Conservation (phyloP, 2,329 filamentous ascomycete genomes). For the Piedraia hortae region DNA sequence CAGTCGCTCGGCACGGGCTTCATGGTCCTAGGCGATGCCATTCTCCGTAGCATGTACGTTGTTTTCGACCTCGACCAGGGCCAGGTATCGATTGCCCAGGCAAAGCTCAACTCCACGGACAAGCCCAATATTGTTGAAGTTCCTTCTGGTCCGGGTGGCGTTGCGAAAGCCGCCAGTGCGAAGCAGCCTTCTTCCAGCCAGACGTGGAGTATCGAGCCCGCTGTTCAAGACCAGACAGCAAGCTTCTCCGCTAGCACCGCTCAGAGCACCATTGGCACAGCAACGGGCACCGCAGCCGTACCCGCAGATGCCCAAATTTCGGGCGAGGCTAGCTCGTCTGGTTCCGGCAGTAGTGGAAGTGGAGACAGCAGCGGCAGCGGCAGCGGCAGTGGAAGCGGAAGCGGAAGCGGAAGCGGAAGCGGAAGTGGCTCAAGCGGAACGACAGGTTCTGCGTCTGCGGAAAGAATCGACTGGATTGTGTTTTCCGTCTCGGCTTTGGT, state of each 20-base stretch:
- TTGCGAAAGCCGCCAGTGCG: too few species aligned
- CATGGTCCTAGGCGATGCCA: slow-evolving; percentile 3
- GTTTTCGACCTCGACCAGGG: slow-evolving; percentile 3
- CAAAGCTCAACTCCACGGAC: slow-evolving; percentile 28
- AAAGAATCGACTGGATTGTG: too few species aligned
- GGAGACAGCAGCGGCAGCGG: too few species aligned
- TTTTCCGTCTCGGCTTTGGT: too few species aligned
- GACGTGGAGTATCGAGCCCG: slow-evolving; percentile 5
- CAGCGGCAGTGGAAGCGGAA: too few species aligned
- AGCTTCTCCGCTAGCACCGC: slow-evolving; percentile 6
- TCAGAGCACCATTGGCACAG: slow-evolving; percentile 7
- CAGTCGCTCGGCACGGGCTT: slow-evolving; percentile 1
- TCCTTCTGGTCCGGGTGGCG: slow-evolving; percentile 7
- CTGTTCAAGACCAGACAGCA: slow-evolving; percentile 4
- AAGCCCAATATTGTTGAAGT: slow-evolving; percentile 7
- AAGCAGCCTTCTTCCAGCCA: too few species aligned
- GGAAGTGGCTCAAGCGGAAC: too few species aligned
- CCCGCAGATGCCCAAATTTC: slow-evolving; percentile 5
- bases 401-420: too few species aligned
- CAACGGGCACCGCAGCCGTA: slow-evolving; percentile 10
- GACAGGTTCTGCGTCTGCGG: too few species aligned
- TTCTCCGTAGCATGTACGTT: slow-evolving; percentile 3
- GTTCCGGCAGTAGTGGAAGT: too few species aligned
- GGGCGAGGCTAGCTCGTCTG: not conserved
- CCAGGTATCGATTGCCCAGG: slow-evolving; percentile 18